These are phyloP conservation scores for Falciphora oryzae DNA, from an alignment of 2,329 filamentous ascomycete species.

Conservation along the genomic window DNA sequence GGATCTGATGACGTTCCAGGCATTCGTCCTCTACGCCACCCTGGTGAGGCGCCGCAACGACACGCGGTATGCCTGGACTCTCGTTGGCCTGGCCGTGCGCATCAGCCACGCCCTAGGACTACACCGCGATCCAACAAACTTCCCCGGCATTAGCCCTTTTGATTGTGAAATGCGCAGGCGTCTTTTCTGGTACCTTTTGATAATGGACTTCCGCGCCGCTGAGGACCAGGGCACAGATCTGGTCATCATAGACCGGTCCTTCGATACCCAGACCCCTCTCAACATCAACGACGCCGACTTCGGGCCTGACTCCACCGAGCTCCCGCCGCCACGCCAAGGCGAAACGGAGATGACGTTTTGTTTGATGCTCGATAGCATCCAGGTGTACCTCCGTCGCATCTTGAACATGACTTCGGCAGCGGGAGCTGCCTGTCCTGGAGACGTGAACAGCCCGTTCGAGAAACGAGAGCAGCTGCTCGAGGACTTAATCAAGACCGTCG, in stretches of 20 bases:
- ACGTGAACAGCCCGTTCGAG: slow-evolving; percentile 29
- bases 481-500: slow-evolving; percentile 33
- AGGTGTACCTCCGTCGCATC: slow-evolving; percentile 30
- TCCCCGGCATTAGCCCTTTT: slow-evolving; percentile 49
- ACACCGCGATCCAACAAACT: slow-evolving; percentile 50
- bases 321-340: slow-evolving; percentile 41
- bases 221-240: slow-evolving; percentile 53
- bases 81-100: slow-evolving; percentile 56
- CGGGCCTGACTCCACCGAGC: slow-evolving; percentile 37
- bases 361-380: slow-evolving; percentile 37
- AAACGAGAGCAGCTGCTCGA: slow-evolving; percentile 34
- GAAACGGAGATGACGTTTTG: slow-evolving; percentile 48
- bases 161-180: slow-evolving; percentile 58
- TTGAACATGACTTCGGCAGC: slow-evolving; percentile 30
- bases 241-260: slow-evolving; percentile 37
- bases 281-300: slow-evolving; percentile 54
- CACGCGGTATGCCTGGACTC: slow-evolving; percentile 53
- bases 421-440: slow-evolving; percentile 23
- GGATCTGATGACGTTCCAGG: slow-evolving; percentile 55
- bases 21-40: slow-evolving; percentile 53
- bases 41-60: slow-evolving; percentile 46
- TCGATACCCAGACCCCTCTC: slow-evolving; percentile 48
- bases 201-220: slow-evolving; percentile 54
- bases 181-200: slow-evolving; percentile 55
- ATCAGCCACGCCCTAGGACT: slow-evolving; percentile 49